A percentile compares a stretch with the other conserved stretches of the same genome.
These are phyloP conservation scores for Podospora fimiseda DNA, from an alignment of 495 filamentous ascomycete species.

Conservation along the genomic window DNA sequence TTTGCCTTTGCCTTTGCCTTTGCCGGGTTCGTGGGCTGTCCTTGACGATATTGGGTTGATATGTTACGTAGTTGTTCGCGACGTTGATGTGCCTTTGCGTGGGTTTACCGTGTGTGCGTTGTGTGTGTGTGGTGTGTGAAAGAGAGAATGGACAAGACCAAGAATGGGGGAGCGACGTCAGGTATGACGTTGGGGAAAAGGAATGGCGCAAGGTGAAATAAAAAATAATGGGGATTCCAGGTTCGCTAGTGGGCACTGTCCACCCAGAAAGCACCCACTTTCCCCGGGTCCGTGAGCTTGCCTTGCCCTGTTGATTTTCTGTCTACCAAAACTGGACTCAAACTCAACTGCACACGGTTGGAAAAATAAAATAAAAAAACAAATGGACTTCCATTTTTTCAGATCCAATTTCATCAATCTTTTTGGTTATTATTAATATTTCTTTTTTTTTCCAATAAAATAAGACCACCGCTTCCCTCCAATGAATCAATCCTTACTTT, in stretches of 20 bases:
- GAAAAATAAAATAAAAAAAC: too few species aligned
- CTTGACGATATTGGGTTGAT: constrained; percentile 15
- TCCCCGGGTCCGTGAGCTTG: neutral
- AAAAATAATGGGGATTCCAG: constrained; percentile 24
- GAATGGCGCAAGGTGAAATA: constrained; percentile 30
- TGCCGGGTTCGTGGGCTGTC: constrained; percentile 9
- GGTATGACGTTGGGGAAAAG: constrained; percentile 36
- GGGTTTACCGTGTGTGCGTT: constrained; percentile 2
- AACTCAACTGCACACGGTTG: too few species aligned
- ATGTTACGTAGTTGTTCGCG: constrained; percentile 22
- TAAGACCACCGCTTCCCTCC: too few species aligned
- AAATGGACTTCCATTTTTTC: too few species aligned
- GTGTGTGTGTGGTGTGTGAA: constrained; percentile 15
- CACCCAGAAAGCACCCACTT: neutral
- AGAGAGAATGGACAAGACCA: constrained; percentile 24
- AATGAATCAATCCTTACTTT: too few species aligned
- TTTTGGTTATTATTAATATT: too few species aligned
- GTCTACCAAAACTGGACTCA: too few species aligned
- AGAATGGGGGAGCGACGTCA: constrained; percentile 31
- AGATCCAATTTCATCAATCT: too few species aligned
- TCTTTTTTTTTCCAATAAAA: too few species aligned
- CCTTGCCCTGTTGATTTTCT: too few species aligned
- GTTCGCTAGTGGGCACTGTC: neutral
- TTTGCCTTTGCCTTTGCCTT: too few species aligned
- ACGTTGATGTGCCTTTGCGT: constrained; percentile 10